Conservation (phyloP, 345 rosid genomes). For the Aquilaria malaccensis region DNA sequence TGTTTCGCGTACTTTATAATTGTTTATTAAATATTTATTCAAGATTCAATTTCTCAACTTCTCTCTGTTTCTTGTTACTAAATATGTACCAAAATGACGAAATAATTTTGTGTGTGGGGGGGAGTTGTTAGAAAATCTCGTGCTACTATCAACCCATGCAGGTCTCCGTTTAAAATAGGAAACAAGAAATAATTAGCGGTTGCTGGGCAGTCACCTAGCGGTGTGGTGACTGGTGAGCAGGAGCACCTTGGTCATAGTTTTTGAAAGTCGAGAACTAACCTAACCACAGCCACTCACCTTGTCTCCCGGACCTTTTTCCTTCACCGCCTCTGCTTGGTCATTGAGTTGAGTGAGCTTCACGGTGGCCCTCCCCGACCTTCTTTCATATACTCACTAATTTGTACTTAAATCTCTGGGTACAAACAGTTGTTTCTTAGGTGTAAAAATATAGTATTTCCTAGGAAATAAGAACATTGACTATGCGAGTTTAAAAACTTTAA, state of each 20-base stretch:
- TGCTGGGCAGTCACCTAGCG: neutral
- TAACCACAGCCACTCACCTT: neutral
- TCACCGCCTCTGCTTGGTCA: neutral
- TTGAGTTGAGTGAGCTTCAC: neutral
- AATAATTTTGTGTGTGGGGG: slow-evolving; percentile 3
- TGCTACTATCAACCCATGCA: neutral
- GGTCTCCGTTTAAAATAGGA: neutral
- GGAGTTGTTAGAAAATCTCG: slow-evolving; percentile 1
- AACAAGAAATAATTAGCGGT: no score
- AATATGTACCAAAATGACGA: neutral
- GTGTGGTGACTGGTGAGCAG: slow-evolving; percentile 6
- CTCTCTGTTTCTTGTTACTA: no score
- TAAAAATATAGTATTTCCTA: slow-evolving; percentile 14
- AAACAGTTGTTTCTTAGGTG: neutral
- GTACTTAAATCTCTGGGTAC: no score
- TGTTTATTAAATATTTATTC: no score
- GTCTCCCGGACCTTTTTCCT: neutral
- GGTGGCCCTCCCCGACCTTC: slow-evolving; percentile 6
- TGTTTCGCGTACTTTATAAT: no score
- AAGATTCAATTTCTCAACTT: no score
- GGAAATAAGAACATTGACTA: neutral
- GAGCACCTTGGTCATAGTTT: slow-evolving; percentile 16
- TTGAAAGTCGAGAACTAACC: slow-evolving; percentile 7
- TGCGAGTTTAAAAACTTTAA: no score
- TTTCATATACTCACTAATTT: neutral